Percentiles rank a stretch among this genome's conserved stretches.
Evolutionary conservation across 306 rosid genomes (phyloP).

Genomic region (Morella rubra): DNA sequence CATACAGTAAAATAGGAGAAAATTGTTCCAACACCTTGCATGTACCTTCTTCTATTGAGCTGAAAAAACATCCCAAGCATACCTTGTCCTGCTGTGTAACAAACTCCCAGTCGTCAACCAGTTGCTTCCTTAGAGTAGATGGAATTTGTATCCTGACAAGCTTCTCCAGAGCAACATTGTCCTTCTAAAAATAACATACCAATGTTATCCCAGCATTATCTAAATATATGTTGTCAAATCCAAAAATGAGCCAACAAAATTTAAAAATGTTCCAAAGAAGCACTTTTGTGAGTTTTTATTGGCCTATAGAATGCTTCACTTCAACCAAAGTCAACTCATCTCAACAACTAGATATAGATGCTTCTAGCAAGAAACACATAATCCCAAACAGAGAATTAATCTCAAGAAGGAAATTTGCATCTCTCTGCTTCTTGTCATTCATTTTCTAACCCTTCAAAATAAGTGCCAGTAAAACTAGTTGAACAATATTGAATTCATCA

Average conservation of each 20-base stretch:
- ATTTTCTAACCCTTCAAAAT: neutral
- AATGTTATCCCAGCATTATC: too few species aligned
- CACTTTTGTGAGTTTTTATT: neutral
- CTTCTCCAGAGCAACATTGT: too few species aligned
- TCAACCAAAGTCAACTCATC: neutral
- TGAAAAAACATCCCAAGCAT: too few species aligned
- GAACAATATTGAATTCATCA: neutral
- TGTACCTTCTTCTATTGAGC: too few species aligned
- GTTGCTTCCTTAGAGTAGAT: too few species aligned
- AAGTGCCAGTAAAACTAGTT: neutral
- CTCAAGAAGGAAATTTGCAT: neutral
- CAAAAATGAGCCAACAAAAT: conserved; percentile 2
- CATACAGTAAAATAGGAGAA: too few species aligned
- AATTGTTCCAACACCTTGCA: too few species aligned
- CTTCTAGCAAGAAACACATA: neutral
- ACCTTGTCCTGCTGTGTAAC: too few species aligned
- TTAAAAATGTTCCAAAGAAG: conserved; percentile 1
- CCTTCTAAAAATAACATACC: too few species aligned
- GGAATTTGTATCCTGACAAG: too few species aligned
- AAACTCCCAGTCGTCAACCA: too few species aligned
- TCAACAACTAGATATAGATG: neutral
- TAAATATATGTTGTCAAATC: neutral
- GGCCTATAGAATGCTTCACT: neutral
- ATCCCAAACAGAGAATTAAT: neutral
- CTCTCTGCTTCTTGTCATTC: neutral